A percentile compares a stretch with the other conserved stretches of the same genome.
Conservation (phyloP, 2,329 filamentous ascomycete genomes). For the Cladosporium oxysporum region DNA sequence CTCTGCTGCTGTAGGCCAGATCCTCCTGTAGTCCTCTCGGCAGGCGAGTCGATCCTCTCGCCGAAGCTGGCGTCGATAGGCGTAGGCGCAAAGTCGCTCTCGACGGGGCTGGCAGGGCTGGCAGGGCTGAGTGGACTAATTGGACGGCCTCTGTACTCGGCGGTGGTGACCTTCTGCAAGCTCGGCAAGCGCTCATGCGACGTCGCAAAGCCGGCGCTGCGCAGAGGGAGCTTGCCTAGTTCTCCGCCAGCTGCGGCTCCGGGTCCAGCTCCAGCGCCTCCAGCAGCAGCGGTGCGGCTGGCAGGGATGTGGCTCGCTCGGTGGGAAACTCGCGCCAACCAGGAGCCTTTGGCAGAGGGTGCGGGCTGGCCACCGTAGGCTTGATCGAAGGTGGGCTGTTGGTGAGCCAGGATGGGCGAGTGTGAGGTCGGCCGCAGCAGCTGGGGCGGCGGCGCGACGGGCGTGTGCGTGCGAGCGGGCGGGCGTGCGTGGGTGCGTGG, state of each 20-base stretch:
- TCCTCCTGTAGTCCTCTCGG: constrained; percentile 23
- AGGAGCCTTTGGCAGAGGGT: constrained; percentile 26
- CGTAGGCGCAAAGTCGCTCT: constrained; percentile 35
- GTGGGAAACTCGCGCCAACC: constrained; percentile 34
- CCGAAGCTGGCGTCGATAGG: constrained; percentile 38
- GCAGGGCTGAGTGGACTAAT: constrained; percentile 10
- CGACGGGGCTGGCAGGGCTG: constrained; percentile 29
- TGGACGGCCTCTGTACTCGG: constrained; percentile 17
- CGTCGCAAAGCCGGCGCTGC: constrained; percentile 18
- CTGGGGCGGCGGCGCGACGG: constrained; percentile 10
- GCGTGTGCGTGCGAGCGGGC: neutral
- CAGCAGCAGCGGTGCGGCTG: constrained; percentile 21
- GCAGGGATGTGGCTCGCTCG: constrained; percentile 34
- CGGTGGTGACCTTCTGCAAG: constrained; percentile 19
- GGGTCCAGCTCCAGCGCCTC: neutral
- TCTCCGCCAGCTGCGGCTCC: constrained; percentile 7
- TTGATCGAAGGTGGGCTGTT: constrained; percentile 25
- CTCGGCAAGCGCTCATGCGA: constrained; percentile 27
- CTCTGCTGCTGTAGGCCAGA: constrained; percentile 5
- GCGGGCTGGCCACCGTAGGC: constrained; percentile 22
- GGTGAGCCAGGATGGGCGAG: constrained; percentile 23
- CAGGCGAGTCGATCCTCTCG: constrained; percentile 27
- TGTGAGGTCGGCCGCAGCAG: constrained; percentile 15
- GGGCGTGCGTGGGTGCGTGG: neutral
- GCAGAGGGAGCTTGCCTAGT: constrained; percentile 21